Base-by-base conservation (phyloP, 2,329 filamentous ascomycete genomes). In the Emmonsia crescens region DNA sequence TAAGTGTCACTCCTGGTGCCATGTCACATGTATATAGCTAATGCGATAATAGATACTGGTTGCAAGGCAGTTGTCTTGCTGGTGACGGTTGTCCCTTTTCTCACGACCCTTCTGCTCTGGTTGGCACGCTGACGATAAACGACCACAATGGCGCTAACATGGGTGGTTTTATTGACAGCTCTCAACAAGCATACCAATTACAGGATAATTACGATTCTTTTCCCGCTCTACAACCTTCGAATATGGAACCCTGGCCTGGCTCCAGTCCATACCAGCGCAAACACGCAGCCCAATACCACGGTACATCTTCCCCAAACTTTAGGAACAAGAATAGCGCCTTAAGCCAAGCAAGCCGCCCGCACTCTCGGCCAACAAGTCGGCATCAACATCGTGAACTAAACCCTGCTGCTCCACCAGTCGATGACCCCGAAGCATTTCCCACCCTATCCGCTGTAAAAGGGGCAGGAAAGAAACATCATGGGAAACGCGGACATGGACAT, bases 61-160 rank as follows among this genome's bases (percentile, higher is more conserved):
- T 99, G 60, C 91, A 91, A 78, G 94, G 94, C 1, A 96, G 93
- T 70, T 99, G 94, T 72, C 82, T 99, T 40, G 94, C 94, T 24
- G 93, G 94, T 42, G 88, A 91, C 62, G 92, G 91, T 2, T 99
- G 94, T 74, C 90, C 96, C 63, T 99, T 99, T 78, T 97, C 93
- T 16, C 94, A 99, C 75, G 94, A 99, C 68, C 94, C 94, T 2
- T 85, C 91, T 1, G 85, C 91, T 67, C 82, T 96, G 16, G 85
- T 96, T 77, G 91, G 88, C 69, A 89, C 89, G 68, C 82, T 99
- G 65, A 85, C 82, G 38, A 76, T 96, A 16, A 88, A 89, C 65
- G 89, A 76, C 54, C 70, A 69, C 40, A 70, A 66, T 29, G 67
- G 67, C 10, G 40, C 67, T 68, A 61, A 85, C 54, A 79, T 83